Conservation (phyloP, 2,329 filamentous ascomycete species). For the Pseudogymnoascus sp. region DNA sequence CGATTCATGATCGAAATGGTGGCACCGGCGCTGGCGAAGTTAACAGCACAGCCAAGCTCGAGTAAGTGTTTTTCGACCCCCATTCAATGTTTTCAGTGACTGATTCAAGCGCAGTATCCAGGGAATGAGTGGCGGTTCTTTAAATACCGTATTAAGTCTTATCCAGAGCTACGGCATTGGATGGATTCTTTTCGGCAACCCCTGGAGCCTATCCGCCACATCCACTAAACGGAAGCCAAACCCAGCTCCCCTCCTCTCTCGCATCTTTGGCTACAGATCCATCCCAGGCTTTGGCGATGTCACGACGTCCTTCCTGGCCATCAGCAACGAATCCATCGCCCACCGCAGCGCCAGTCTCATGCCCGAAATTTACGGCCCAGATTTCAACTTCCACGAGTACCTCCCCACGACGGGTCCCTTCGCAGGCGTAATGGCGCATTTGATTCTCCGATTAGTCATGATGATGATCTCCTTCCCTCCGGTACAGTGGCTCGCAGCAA, state of each 20-base stretch:
- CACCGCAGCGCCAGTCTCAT: constrained; percentile 11
- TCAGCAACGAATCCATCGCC: constrained; percentile 6
- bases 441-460: not conserved
- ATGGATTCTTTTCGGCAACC: constrained; percentile 9
- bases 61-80: not conserved
- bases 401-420: not conserved
- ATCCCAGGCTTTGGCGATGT: not conserved
- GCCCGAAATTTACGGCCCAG: constrained; percentile 1
- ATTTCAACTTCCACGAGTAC: constrained; percentile 5
- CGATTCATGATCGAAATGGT: not conserved
- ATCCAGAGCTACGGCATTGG: constrained; percentile 8
- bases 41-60: constrained; percentile 13
- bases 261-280: constrained; percentile 2
- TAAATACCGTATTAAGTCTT: constrained; percentile 7
- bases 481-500: not conserved
- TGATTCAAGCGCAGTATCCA: not conserved
- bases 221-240: not conserved
- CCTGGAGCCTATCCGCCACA: not conserved
- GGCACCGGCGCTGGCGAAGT: not conserved
- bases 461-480: not conserved
- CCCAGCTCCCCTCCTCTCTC: not conserved
- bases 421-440: not conserved
- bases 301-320: constrained; percentile 12
- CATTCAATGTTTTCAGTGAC: not conserved
- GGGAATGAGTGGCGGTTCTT: constrained; percentile 11